These are phyloP conservation scores for Novymonas esmeraldas DNA, from an alignment of 208 protist species.

Conservation along the genomic window DNA sequence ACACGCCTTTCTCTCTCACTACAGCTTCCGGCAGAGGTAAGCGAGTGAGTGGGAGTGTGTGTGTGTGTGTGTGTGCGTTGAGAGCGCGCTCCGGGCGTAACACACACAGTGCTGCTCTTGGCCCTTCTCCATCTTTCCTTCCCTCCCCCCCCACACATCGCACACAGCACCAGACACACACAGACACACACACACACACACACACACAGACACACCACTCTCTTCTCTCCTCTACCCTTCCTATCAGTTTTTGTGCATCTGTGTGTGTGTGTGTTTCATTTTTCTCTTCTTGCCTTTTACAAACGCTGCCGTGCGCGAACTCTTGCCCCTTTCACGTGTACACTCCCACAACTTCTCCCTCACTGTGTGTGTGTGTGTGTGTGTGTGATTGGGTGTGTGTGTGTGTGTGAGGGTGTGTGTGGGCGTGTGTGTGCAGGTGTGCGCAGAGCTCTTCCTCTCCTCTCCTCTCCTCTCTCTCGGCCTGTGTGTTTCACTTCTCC, in stretches of 20 bases:
- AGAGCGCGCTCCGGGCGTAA: too few relatives aligned
- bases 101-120: too few relatives aligned
- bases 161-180: too few relatives aligned
- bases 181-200: too few relatives aligned
- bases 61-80: too few relatives aligned
- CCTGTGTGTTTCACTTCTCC: not conserved
- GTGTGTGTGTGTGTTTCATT: not conserved
- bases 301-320: not conserved
- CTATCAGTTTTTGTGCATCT: not conserved
- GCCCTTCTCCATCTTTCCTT: too few relatives aligned
- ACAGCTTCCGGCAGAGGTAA: too few relatives aligned
- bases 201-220: too few relatives aligned
- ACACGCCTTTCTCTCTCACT: too few relatives aligned
- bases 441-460: not conserved
- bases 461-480: not conserved
- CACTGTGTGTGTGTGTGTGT: not conserved
- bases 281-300: not conserved
- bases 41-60: too few relatives aligned
- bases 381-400: not conserved
- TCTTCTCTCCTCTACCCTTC: too few relatives aligned
- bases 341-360: not conserved
- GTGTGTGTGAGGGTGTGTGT: not conserved
- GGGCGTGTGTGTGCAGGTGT: not conserved
- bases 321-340: not conserved
- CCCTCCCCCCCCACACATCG: too few relatives aligned